Evolutionary conservation across 208 protist genomes (phyloP).

Genomic region (Acanthamoeba castellanii): DNA sequence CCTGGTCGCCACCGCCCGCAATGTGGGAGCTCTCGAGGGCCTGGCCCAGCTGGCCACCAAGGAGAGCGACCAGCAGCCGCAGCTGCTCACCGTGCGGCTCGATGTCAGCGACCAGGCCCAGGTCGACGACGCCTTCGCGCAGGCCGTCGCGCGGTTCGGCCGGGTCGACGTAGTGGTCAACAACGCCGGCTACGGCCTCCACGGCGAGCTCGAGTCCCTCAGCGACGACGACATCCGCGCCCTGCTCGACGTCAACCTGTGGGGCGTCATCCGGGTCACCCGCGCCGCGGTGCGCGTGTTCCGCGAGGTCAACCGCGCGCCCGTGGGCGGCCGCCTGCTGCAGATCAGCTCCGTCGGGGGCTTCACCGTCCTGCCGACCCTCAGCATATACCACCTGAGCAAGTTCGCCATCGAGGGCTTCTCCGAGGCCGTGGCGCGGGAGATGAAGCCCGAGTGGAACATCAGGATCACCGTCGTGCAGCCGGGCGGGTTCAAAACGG

Average conservation of each 20-base stretch:
- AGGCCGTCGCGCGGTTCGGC: conserved; percentile 62
- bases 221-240: background rate
- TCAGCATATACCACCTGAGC: background rate
- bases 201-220: conserved; percentile 47
- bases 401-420: conserved; percentile 63
- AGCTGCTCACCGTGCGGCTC: conserved; percentile 44
- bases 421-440: background rate
- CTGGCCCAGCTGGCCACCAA: background rate
- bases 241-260: conserved; percentile 31
- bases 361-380: background rate
- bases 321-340: background rate
- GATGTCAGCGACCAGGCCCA: conserved; percentile 57
- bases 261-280: conserved; percentile 39
- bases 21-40: background rate
- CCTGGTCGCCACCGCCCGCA: conserved; percentile 71
- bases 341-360: conserved; percentile 11
- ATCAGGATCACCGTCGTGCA: conserved; percentile 73
- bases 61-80: background rate
- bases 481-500: conserved; percentile 72
- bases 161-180: conserved; percentile 73
- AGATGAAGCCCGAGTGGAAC: conserved; percentile 47
- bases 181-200: conserved; percentile 70
- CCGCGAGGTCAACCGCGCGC: background rate
- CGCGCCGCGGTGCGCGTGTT: background rate
- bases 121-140: background rate